Base-by-base conservation (phyloP, 306 rosid genomes). In the Styphnolobium japonicum region DNA sequence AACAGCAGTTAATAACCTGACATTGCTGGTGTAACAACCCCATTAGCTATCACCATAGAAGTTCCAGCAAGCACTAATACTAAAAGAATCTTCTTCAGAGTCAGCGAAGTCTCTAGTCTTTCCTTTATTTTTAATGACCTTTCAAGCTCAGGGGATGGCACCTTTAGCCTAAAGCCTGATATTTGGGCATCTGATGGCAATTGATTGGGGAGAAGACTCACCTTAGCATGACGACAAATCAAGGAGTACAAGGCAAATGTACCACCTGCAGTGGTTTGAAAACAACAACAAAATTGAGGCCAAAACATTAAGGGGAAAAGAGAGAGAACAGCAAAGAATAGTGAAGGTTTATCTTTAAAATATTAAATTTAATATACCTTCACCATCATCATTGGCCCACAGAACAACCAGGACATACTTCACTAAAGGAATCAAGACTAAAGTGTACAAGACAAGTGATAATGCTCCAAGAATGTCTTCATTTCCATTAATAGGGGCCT, bases 191-290 rank as follows among this genome's bases (percentile, higher is more conserved):
- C 99, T 1, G 99, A 96, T 31, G 90, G 98, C 85, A 93, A 88
- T 85, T 93, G 99, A 88, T 96, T 96, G 16, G 99, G 99, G 83
- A 96, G 93, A 73, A 96, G 99, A 86, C 94, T 96, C 88, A 89
- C 99, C 91, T 96, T 96, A 78, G 99, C 98, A 78, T 96, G 96
- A 46, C 99, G 97, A 85, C 99, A 96, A 80, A 96, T 96, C 91
- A 96, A 91, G 14, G 98, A 96, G 86, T 96, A 96, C 84, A 96
- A 85, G 3, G 99, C 99, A 93, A 96, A 96, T 51, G 99, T 93
- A 71, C 99, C 99, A 80, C 99, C 99, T 95, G 91, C 90, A 85
- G 70, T 65, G 75, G 46, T 80, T 80, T 76, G 63, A 53, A 69
- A 51, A 78, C 77, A 85, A 70, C n/a, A 19, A 82, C 37, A 72